Conservation (phyloP, 495 filamentous ascomycete genomes). For the Hapsidospora chrysogenum region DNA sequence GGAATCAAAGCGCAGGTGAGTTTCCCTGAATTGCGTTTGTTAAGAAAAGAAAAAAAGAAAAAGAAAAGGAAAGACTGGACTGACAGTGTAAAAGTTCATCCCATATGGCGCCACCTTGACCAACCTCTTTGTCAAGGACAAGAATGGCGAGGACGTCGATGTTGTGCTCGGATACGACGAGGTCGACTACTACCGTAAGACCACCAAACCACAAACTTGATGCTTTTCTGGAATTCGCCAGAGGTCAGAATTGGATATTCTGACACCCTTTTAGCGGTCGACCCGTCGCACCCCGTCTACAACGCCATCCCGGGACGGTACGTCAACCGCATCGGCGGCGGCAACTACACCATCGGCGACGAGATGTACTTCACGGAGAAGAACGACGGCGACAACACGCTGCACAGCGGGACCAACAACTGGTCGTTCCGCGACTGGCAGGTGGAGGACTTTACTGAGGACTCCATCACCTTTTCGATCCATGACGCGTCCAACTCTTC, state of each 20-base stretch:
- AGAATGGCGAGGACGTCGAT: constrained; percentile 34
- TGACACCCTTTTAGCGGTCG: too few species aligned
- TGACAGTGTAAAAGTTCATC: constrained; percentile 29
- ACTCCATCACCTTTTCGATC: constrained; percentile 67
- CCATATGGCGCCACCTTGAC: constrained; percentile 38
- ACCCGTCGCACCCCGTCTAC: constrained; percentile 26
- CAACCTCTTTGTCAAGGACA: constrained; percentile 40
- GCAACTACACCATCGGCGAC: constrained; percentile 31
- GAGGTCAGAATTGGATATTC: too few species aligned
- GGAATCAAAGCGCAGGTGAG: constrained; percentile 35
- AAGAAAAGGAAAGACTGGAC: neutral
- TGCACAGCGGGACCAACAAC: constrained; percentile 43
- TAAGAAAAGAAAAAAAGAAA: neutral
- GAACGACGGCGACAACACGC: constrained; percentile 40
- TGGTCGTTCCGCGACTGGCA: constrained; percentile 39
- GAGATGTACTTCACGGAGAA: constrained; percentile 21
- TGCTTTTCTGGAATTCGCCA: too few species aligned
- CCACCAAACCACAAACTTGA: too few species aligned
- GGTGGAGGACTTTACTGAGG: constrained; percentile 34
- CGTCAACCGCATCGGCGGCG: constrained; percentile 38
- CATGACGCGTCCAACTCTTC: constrained; percentile 46
- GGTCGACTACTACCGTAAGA: constrained; percentile 28
- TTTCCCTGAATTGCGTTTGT: neutral
- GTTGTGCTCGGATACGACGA: constrained; percentile 38
- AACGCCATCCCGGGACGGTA: constrained; percentile 37